A percentile compares a stretch with the other conserved stretches of the same genome.
These are phyloP conservation scores for Porodaedalea pini DNA, from an alignment of 1,284 basidiomycete species.

Conservation along the genomic window DNA sequence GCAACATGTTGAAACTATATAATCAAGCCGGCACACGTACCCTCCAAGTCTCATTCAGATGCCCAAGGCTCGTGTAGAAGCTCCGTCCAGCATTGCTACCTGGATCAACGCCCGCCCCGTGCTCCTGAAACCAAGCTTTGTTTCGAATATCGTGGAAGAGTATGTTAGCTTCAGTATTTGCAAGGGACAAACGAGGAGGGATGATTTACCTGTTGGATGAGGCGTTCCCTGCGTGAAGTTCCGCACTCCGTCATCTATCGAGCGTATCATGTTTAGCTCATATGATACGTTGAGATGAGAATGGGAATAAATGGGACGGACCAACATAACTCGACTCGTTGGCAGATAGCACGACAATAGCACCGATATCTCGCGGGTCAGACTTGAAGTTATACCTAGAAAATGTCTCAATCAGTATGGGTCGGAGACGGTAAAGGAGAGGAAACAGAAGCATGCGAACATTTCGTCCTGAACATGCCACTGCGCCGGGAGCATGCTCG, in stretches of 20 bases:
- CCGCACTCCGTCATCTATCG: slow-evolving; percentile 44
- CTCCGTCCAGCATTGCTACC: slow-evolving; percentile 60
- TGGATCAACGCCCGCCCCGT: slow-evolving; percentile 51
- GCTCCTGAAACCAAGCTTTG: slow-evolving; percentile 77
- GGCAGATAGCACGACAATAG: slow-evolving; percentile 62
- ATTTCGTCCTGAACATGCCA: slow-evolving; percentile 67
- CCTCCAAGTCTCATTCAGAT: slow-evolving; percentile 68
- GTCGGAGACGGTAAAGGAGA: neutral
- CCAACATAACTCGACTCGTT: slow-evolving; percentile 65
- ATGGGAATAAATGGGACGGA: slow-evolving; percentile 32
- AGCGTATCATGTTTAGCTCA: neutral
- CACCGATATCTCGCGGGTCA: slow-evolving; percentile 66
- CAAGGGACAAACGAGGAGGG: neutral
- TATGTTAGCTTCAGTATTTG: neutral
- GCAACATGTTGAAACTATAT: no score
- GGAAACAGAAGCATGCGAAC: slow-evolving; percentile 21
- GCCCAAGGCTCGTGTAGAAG: slow-evolving; percentile 79
- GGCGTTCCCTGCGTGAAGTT: slow-evolving; percentile 58
- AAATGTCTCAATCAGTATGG: neutral
- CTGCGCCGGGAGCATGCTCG: slow-evolving; percentile 53
- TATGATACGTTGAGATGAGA: no score
- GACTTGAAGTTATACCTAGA: slow-evolving; percentile 74
- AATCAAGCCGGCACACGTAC: slow-evolving; percentile 31
- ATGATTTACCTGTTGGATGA: slow-evolving; percentile 54
- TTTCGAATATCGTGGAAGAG: neutral